Percentiles rank a stretch among this genome's conserved stretches.
Evolutionary conservation across 352 stramenopile genomes (phyloP).

Genomic region (Phytophthora constricta): DNA sequence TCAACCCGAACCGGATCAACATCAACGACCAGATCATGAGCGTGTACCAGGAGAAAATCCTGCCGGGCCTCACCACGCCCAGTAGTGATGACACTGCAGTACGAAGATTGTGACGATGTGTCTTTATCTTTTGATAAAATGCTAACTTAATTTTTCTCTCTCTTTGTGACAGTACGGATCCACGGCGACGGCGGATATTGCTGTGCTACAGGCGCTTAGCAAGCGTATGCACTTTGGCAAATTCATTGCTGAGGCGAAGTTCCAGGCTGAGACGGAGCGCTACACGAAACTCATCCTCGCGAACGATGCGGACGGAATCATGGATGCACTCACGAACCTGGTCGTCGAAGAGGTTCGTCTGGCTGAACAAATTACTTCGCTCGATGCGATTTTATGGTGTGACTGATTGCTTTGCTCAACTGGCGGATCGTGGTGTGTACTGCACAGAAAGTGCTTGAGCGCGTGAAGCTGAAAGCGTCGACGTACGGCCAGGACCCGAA

Average conservation of each 20-base stretch:
- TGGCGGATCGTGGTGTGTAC: not conserved
- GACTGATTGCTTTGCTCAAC: not conserved
- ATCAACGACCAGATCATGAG: constrained; percentile 98
- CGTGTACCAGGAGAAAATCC: constrained; percentile 96
- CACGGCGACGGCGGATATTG: constrained; percentile 89
- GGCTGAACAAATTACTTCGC: not conserved
- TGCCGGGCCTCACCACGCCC: constrained; percentile 89
- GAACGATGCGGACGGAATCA: constrained; percentile 96
- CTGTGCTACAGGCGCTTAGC: constrained; percentile 94
- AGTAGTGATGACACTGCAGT: constrained; percentile 91
- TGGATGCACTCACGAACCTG: constrained; percentile 95
- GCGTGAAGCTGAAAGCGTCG: constrained; percentile 96
- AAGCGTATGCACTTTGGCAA: constrained; percentile 99
- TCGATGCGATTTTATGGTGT: constrained; percentile 25
- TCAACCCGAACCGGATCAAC: constrained; percentile 96
- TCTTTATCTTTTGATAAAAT: not conserved
- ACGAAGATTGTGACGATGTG: constrained; percentile 5
- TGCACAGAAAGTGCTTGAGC: constrained; percentile 84
- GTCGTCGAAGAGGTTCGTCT: constrained; percentile 89
- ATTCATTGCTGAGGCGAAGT: constrained; percentile 99
- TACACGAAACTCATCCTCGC: constrained; percentile 94
- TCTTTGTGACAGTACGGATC: constrained; percentile 70
- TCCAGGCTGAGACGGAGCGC: constrained; percentile 88
- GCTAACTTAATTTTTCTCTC: constrained; percentile 2
- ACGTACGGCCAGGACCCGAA: constrained; percentile 94